A percentile compares a stretch with the other conserved stretches of the same genome.
phyloP scores from a whole-genome alignment of 495 filamentous ascomycete species.

The Cercophora scortea region DNA sequence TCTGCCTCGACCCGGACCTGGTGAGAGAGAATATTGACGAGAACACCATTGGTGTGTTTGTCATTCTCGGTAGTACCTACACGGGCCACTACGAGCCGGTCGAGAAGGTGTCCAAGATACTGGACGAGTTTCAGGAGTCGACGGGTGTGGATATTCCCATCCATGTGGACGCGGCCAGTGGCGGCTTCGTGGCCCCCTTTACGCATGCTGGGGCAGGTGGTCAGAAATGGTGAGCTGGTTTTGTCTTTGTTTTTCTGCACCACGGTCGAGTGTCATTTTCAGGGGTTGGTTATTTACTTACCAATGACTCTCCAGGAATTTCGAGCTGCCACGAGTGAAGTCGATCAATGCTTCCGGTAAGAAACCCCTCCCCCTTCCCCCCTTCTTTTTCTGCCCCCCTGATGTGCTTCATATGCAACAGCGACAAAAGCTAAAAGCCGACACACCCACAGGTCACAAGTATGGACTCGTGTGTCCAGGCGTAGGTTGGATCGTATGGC shows the following conservation, averaged over 20 bases:
- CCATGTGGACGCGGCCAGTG: conserved; percentile 67
- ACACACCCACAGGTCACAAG: conserved; percentile 45
- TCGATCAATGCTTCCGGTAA: conserved; percentile 61
- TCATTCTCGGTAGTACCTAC: conserved; percentile 67
- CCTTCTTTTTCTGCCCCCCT: not conserved
- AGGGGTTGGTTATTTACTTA: too few relatives aligned
- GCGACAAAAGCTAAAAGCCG: not conserved
- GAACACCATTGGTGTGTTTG: conserved; percentile 73
- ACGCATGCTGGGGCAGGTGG: conserved; percentile 53
- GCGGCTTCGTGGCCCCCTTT: conserved; percentile 70
- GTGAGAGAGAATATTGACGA: conserved; percentile 64
- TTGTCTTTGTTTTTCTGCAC: not conserved
- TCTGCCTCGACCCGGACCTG: conserved; percentile 53
- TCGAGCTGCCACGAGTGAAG: conserved; percentile 62
- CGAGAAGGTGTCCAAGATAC: conserved; percentile 54
- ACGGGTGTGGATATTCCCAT: conserved; percentile 64
- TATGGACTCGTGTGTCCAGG: conserved; percentile 67
- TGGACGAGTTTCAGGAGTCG: conserved; percentile 57
- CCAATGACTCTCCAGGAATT: conserved; percentile 41
- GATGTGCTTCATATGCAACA: not conserved
- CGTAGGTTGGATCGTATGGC: conserved; percentile 71
- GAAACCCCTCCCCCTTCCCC: not conserved
- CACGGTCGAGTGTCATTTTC: too few relatives aligned
- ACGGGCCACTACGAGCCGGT: conserved; percentile 75
- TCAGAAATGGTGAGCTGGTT: conserved; percentile 43